Base-by-base conservation (phyloP, 2,329 filamentous ascomycete genomes). In the Trichoderma cornu-damae region DNA sequence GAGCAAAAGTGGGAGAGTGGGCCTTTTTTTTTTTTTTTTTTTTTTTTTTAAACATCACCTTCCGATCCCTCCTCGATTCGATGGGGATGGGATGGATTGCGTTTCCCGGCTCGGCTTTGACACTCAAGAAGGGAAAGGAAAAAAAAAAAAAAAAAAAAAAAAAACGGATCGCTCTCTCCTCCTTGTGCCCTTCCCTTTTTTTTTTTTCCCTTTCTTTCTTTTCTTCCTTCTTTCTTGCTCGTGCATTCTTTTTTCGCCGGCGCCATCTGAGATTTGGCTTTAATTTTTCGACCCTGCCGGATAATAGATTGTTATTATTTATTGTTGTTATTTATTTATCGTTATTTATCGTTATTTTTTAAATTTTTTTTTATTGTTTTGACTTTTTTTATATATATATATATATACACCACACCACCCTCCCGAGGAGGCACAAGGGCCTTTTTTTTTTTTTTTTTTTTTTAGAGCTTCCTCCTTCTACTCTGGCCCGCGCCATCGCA, bases 11-110 rank as follows among this genome's bases (percentile, higher is more conserved):
- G 34, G 58, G 40, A 37, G 18, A 32, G 57, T 57, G 59, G 50
- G 52, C 47, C 57, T 58, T 44, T 28, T 12, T 58, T 58, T 20
- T 53, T 37, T 44, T 28, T 12, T 58, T 58, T 20, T 53, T 37
- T 46, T 44, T 28, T 12, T 58, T 58, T 20, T 53, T 37, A 53
- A 53, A 34, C 37, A 53, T n/a, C 58, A 60, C 61, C 57, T 60
- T 61, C 70, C 69, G 69, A 70, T 71, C 65, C 57, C 66, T 70
- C 69, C 69, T 71, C 69, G 65, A 68, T 61, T n/a, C n/a, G n/a
- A n/a, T n/a, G n/a, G 51, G 43, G 43, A 47, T 47, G 34, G 40
- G 56, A 59, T 68, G 67, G 58, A 59, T 60, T n/a, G 68, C 63
- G 67, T 69, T 67, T 65, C 62, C 64, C 67, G 66, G 65, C 62